phyloP scores from a whole-genome alignment of 768 basidiomycete genomes.

The Tulasnella sp. region DNA sequence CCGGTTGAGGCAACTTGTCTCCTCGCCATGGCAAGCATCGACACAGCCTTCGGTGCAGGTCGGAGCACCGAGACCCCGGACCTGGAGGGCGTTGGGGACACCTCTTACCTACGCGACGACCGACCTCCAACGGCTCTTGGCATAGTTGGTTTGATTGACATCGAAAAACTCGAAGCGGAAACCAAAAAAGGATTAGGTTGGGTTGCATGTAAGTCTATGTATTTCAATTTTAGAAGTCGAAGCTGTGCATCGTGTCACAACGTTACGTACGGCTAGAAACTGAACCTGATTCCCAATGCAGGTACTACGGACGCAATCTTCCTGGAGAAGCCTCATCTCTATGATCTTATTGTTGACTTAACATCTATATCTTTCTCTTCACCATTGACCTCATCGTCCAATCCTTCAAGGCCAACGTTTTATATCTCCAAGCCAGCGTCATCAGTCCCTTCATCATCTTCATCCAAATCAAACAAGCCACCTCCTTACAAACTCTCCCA shows the following conservation, averaged over 20 bases:
- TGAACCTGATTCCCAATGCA: conserved; percentile 19
- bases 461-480: not conserved
- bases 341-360: conserved; percentile 70
- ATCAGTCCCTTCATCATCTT: not conserved
- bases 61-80: conserved; percentile 13
- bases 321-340: conserved; percentile 63
- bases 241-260: not conserved
- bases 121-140: conserved; percentile 44
- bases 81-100: conserved; percentile 12
- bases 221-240: not conserved
- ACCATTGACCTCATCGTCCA: conserved; percentile 38
- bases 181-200: conserved; percentile 53
- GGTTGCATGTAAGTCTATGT: conserved; percentile 60
- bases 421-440: conserved; percentile 27
- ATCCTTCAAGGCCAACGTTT: conserved; percentile 39
- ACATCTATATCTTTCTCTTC: conserved; percentile 39
- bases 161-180: conserved; percentile 47
- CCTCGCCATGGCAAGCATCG: conserved; percentile 35
- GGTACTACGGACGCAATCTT: conserved; percentile 76
- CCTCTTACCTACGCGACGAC: conserved; percentile 9
- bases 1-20: conserved; percentile 70
- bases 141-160: conserved; percentile 64
- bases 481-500: conserved; percentile 45
- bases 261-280: too few species aligned
- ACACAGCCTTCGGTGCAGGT: conserved; percentile 8